A percentile compares a stretch with the other conserved stretches of the same genome.
phyloP scores from a whole-genome alignment of 192 early-diverging fungal species.

The Backusella mclennaniae region DNA sequence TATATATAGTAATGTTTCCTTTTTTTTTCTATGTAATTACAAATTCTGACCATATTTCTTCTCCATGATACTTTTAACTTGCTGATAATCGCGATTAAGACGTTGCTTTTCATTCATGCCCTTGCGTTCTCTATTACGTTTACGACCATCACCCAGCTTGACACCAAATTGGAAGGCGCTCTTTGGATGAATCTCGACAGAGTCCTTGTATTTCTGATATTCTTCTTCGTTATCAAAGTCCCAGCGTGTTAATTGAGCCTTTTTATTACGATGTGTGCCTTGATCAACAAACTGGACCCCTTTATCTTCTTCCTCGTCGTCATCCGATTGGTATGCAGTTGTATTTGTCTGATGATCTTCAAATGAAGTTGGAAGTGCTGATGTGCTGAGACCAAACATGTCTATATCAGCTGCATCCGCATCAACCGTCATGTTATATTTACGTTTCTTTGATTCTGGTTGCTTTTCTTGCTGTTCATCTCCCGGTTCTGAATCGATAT shows the following conservation, averaged over 20 bases:
- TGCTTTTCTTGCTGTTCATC: neutral
- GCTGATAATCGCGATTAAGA: constrained; percentile 47
- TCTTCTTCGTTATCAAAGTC: constrained; percentile 83
- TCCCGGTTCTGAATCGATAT: neutral
- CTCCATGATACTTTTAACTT: constrained; percentile 47
- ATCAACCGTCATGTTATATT: constrained; percentile 32
- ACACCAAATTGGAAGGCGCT: constrained; percentile 77
- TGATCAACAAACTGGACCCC: constrained; percentile 59
- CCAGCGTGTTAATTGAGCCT: constrained; percentile 64
- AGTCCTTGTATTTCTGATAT: constrained; percentile 70
- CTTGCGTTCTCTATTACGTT: constrained; percentile 45
- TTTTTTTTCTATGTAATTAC: neutral
- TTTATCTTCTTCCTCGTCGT: constrained; percentile 41
- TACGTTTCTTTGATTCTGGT: constrained; percentile 15
- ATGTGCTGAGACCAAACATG: constrained; percentile 49
- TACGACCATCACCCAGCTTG: constrained; percentile 65
- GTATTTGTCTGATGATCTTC: constrained; percentile 36
- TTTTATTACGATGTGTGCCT: constrained; percentile 70
- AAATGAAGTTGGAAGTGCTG: constrained; percentile 37
- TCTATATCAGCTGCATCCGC: constrained; percentile 50
- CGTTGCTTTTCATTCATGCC: constrained; percentile 48
- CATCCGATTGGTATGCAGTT: constrained; percentile 52
- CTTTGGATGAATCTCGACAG: constrained; percentile 69
- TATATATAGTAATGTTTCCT: neutral
- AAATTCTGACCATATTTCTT: constrained; percentile 41